phyloP scores from a whole-genome alignment of 192 early-diverging fungal species.

The Umbelopsis ramanniana region DNA sequence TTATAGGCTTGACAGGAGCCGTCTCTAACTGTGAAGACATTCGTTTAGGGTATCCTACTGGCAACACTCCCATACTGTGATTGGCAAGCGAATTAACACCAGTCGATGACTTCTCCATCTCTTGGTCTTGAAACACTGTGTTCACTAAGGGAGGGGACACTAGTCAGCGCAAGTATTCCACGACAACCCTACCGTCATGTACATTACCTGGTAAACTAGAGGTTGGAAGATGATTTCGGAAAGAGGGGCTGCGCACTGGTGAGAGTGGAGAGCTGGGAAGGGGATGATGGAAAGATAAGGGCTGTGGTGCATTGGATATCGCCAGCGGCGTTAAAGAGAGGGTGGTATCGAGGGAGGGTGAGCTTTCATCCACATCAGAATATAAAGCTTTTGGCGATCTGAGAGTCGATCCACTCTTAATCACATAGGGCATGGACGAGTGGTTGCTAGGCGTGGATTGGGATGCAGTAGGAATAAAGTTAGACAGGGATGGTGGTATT shows the following conservation, averaged over 20 bases:
- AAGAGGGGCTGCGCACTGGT: conserved; percentile 1
- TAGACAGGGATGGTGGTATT: neutral
- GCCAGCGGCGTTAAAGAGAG: conserved; percentile 4
- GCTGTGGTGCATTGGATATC: neutral
- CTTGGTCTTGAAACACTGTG: conserved; percentile 1
- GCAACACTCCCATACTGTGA: neutral
- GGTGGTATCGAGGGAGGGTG: neutral
- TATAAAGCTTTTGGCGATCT: neutral
- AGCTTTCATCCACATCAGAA: neutral
- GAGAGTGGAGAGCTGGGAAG: conserved; percentile 17
- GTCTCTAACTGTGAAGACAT: conserved; percentile 16
- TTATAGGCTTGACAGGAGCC: neutral
- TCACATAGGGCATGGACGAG: neutral
- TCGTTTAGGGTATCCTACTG: conserved; percentile 9
- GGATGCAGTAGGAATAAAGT: neutral
- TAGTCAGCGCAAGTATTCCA: neutral
- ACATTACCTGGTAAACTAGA: conserved; percentile 10
- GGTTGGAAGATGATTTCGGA: conserved; percentile 6
- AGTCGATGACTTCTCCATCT: neutral
- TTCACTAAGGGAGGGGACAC: neutral
- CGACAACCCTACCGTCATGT: neutral
- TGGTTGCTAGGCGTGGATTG: conserved; percentile 13
- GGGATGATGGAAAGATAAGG: conserved; percentile 1
- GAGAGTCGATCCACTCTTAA: neutral
- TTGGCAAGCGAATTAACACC: neutral